phyloP scores from a whole-genome alignment of 2,329 filamentous ascomycete genomes.

The Xylariaceae sp. region DNA sequence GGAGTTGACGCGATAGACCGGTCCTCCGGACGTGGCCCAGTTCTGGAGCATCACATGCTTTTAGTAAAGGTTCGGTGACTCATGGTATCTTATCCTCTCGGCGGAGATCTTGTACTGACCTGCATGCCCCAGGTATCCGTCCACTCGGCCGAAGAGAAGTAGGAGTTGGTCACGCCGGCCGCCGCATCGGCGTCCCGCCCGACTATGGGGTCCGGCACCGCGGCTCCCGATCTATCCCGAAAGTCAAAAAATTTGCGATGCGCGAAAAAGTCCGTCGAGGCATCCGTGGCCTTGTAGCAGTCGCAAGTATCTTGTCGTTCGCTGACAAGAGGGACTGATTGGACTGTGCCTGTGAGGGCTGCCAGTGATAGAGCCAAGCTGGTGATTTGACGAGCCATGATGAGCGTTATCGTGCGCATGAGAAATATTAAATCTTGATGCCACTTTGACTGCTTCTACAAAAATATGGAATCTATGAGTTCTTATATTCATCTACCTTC shows the following conservation, averaged over 20 bases:
- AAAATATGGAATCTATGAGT: too few relatives aligned
- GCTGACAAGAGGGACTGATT: neutral
- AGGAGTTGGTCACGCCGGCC: constrained; percentile 26
- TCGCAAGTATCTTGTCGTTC: constrained; percentile 5
- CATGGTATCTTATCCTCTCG: constrained; percentile 18
- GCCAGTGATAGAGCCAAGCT: neutral
- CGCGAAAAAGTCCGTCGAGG: constrained; percentile 33
- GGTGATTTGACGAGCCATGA: too few relatives aligned
- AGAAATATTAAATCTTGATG: too few relatives aligned
- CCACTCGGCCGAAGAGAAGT: constrained; percentile 28
- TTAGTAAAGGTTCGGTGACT: neutral
- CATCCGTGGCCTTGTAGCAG: constrained; percentile 12
- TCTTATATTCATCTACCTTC: too few relatives aligned
- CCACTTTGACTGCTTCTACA: too few relatives aligned
- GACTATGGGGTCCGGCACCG: constrained; percentile 23
- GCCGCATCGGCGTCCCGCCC: constrained; percentile 18
- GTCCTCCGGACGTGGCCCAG: constrained; percentile 20
- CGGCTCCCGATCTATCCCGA: constrained; percentile 31
- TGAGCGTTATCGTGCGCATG: too few relatives aligned
- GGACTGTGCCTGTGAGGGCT: neutral
- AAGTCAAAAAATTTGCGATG: constrained; percentile 48
- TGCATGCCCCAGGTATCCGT: constrained; percentile 26
- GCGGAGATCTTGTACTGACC: constrained; percentile 18
- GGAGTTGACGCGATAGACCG: constrained; percentile 32
- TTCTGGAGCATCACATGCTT: constrained; percentile 4